Percentiles rank a stretch among this genome's conserved stretches.
Conservation (phyloP, 2,329 filamentous ascomycete genomes). For the Ophiocordyceps unilateralis region DNA sequence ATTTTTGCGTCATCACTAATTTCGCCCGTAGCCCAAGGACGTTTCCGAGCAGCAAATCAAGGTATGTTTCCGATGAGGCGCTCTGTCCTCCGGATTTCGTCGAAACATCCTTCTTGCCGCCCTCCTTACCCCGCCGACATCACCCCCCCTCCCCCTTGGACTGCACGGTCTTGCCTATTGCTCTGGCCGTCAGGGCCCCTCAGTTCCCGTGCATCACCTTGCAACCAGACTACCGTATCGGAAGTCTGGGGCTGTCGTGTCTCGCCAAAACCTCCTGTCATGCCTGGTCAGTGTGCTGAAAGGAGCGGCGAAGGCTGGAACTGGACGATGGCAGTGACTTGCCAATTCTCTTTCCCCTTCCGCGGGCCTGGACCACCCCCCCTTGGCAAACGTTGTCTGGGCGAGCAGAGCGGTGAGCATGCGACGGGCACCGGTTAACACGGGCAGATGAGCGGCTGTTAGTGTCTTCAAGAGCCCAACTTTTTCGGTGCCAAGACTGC, state of each 20-base stretch:
- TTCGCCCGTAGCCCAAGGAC: conserved; percentile 63
- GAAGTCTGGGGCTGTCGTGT: conserved; percentile 44
- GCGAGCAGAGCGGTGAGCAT: conserved; percentile 37
- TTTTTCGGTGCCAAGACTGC: neutral
- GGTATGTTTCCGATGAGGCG: conserved; percentile 95
- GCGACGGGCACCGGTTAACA: neutral
- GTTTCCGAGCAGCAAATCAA: conserved; percentile 96
- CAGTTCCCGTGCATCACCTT: no score
- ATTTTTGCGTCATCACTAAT: neutral
- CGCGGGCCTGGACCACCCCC: conserved; percentile 1
- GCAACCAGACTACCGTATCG: conserved; percentile 9
- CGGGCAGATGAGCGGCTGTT: neutral
- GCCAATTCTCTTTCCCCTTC: conserved; percentile 1
- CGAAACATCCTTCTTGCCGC: conserved; percentile 33
- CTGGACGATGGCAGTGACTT: conserved; percentile 8
- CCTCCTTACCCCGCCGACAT: conserved; percentile 16
- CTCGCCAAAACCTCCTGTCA: conserved; percentile 24
- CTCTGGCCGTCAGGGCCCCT: conserved; percentile 4
- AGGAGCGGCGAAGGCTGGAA: conserved; percentile 9
- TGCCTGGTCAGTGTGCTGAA: conserved; percentile 34
- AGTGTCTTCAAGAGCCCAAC: neutral
- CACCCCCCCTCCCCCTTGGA: conserved; percentile 1
- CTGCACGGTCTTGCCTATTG: neutral
- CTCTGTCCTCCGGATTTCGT: conserved; percentile 51
- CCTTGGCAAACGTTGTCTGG: conserved; percentile 10